Evolutionary conservation across 352 stramenopile genomes (phyloP), one percentile per base, ranked within the genome.

Genomic region (Hyaloperonospora arabidopsidis): DNA sequence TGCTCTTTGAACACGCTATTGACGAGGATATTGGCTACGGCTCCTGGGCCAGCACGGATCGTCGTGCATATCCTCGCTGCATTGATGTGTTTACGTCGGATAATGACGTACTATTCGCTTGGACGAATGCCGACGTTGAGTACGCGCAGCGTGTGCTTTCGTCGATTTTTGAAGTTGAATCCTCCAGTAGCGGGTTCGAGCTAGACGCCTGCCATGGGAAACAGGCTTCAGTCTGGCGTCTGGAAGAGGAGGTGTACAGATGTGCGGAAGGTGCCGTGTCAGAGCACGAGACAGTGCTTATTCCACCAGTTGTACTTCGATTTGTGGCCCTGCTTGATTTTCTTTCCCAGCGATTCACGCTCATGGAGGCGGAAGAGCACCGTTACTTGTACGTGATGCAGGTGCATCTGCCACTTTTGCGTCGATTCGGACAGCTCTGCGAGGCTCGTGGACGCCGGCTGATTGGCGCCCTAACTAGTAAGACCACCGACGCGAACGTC

Each of bases 371-470:
- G 7, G 74, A 86, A 18, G 67, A 86, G 44, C 76, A 87, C 45
- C 66, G 78, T 2, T 89, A 87, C 41, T n/a, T 91, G 54, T 91
- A 91, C 57, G 66, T 91, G 8, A 74, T 76, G 28, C 78, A 91
- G 45, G 80, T 91, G 38, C 68, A 84, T 23, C 58, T 83, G 15
- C 62, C 64, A 21, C 56, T 90, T 45, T 58, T 90, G 25, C 58
- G 34, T 49, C 64, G 49, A 34, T 76, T 76, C 57, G 23, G 43
- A 13, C 57, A 68, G 32, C 40, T 67, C 11, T 67, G 64, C 11
- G 63, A 73, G n/a, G 57, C 51, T 43, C 68, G 52, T 14, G 64
- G 64, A 13, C 38, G 51, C 1, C 56, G 17, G 4, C 52, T 65
- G 40, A 54, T 67, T 29, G 54, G 34, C 2, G 13, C 5, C 0